Percentiles rank a stretch among this genome's conserved stretches.
phyloP scores from a whole-genome alignment of 345 rosid species.

The Eucalyptus guilfoylei region DNA sequence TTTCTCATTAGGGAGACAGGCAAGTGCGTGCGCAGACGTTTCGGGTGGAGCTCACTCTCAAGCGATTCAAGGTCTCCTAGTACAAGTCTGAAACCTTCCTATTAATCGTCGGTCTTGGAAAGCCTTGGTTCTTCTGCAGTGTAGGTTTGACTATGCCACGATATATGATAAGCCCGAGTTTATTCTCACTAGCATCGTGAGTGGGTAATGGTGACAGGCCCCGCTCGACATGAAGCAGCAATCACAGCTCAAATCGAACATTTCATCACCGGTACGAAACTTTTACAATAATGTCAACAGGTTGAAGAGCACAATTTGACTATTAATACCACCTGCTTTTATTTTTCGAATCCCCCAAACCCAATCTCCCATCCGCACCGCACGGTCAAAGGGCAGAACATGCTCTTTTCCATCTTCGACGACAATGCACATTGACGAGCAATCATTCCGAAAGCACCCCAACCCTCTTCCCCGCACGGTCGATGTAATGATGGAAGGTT shows the following conservation, averaged over 20 bases:
- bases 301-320: not conserved
- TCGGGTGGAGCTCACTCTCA: not conserved
- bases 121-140: not conserved
- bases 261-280: not conserved
- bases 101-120: not conserved
- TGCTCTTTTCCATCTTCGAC: not conserved
- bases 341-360: not conserved
- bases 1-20: not conserved
- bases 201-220: not conserved
- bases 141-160: not conserved
- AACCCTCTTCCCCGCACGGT: not conserved
- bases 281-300: not conserved
- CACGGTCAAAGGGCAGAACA: not conserved
- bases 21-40: accelerated
- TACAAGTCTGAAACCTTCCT: not conserved
- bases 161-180: not conserved
- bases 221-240: not conserved
- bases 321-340: not conserved
- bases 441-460: not conserved
- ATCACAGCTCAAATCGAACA: not conserved
- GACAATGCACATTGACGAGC: not conserved
- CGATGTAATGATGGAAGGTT: not conserved
- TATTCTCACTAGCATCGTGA: not conserved
- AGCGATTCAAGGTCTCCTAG: not conserved
- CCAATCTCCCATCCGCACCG: not conserved